Base-by-base conservation (phyloP, 805 yeast genomes). In the Kuraishia molischiana region DNA sequence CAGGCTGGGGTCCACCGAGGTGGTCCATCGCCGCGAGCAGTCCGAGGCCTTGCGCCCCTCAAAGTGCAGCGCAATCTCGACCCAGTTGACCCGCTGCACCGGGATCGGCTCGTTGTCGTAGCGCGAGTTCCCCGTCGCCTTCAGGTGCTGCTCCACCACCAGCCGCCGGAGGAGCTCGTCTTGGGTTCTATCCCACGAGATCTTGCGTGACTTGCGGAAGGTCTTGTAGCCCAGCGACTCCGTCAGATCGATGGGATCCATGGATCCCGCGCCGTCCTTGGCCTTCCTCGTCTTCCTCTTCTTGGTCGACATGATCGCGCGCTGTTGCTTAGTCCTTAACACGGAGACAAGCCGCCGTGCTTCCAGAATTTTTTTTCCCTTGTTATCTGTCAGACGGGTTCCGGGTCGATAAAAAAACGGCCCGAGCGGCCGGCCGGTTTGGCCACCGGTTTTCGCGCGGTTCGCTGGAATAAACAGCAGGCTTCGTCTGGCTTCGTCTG, bases 11-110 rank as follows among this genome's bases (percentile, higher is more conserved):
- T 86, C 92, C 30, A 89, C 59, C 1, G 95, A 85, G 44, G 80
- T 81, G 14, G 74, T 64, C 97, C 97, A 89, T 41, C 97, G 62
- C 55, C 86, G 87, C 26, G 86, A 70, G 52, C 95, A 83, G 53
- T 86, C 95, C 49, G 83, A 85, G 10, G 85, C 69, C 48, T 82
- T 79, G 38, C 95, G 55, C 26, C 64, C 50, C 44, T 66, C 53
- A 54, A 61, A 69, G 51, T 42, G 61, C 46, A 44, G 64, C 45
- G 79, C 72, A 30, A 79, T 66, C 38, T 44, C 42, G 24, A 78
- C 84, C 94, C 94, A 83, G 38, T 76, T 67, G 8, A 81, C 66
- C 1, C 44, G 40, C 21, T 71, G 74, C 0, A 59, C 46, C 30
- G 59, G 56, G 4, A 66, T 47, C 17, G 41, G 49, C 35, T 59